Evolutionary conservation across 2,329 filamentous ascomycete genomes (phyloP).

Genomic region (Chaetomiaceae sp.): DNA sequence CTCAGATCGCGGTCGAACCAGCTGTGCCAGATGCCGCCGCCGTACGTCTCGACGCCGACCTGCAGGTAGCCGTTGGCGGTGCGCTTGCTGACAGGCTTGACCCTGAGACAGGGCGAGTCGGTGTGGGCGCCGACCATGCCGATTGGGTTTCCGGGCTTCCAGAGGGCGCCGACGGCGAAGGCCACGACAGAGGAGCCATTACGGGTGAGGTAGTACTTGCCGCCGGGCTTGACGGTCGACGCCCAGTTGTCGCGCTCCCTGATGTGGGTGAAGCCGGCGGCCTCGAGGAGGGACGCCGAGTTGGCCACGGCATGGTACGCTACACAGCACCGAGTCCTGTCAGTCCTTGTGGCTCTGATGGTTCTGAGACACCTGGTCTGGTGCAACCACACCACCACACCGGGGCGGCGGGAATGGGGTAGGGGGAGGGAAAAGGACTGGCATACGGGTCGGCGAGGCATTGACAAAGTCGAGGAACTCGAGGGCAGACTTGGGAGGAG

Average conservation of each 20-base stretch:
- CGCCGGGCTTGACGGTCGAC: conserved; percentile 71
- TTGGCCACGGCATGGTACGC: conserved; percentile 91
- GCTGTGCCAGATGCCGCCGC: conserved; percentile 94
- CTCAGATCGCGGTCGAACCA: conserved; percentile 97
- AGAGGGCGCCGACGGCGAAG: conserved; percentile 85
- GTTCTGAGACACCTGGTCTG: too few species aligned
- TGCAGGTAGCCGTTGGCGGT: conserved; percentile 82
- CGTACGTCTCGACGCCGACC: conserved; percentile 94
- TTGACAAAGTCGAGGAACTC: conserved; percentile 94
- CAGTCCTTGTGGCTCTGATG: background rate
- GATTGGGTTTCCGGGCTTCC: conserved; percentile 86
- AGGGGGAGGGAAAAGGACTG: background rate
- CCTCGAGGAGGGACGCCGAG: conserved; percentile 67
- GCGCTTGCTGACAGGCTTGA: conserved; percentile 95
- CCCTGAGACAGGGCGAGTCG: conserved; percentile 83
- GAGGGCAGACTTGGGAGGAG: conserved; percentile 55
- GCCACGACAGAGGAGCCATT: conserved; percentile 90
- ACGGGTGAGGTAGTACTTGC: conserved; percentile 93
- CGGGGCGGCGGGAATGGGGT: too few species aligned
- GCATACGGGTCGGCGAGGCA: conserved; percentile 83
- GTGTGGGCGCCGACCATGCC: conserved; percentile 95
- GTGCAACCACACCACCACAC: too few species aligned
- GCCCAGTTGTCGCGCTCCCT: conserved; percentile 90
- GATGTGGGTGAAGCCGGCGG: conserved; percentile 82
- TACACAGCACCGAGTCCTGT: conserved; percentile 40